Base-by-base conservation (phyloP, 1,284 basidiomycete species). In the Golubevia pallescens region DNA sequence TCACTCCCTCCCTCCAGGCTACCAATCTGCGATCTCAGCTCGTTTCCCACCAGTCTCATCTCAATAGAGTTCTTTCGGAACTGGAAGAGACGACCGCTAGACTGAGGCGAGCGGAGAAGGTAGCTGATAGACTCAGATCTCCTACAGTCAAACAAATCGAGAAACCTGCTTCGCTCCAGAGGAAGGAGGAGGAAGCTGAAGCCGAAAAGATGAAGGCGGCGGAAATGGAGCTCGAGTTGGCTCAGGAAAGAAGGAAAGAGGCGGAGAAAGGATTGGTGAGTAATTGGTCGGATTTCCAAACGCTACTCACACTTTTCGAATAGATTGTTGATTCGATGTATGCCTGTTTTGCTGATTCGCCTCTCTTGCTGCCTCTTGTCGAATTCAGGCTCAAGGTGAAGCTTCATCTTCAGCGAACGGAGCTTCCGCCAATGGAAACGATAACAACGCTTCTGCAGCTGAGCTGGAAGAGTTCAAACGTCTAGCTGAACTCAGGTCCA, bases 381-480 rank as follows among this genome's bases (percentile, higher is more conserved):
- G 63, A 61, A 4, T 57, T 58, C 38, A 62, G 24, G 57, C 21
- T 42, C 19, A 53, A 32, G 42, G 57, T 16, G 48, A 20, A 28
- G 60, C 42, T 28, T 28, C 28, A 28, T 28, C 28, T 28, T 28
- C 28, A 28, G 38, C 60, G 42, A 42, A 58, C 55, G 28, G 19
- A 20, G 51, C 61, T 42, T 55, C 52, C 8, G 34, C 24, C 51
- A 60, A 61, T 48, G 34, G 59, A n/a, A 21, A 48, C 19, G 61
- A 53, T 8, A 21, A 14, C 21, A 21, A 21, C 21, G 66, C 66
- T 10, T 58, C 38, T 16, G 48, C 48, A n/a, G 62, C 62, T 28
- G 71, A 75, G 58, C 48, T 69, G 2, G 66, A 58, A 13, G 57
- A 62, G 20, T 52, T 68, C 48, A 64, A 65, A 23, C 57, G 62